Base-by-base conservation (phyloP, 1,284 basidiomycete genomes). In the Sanguinoderma infundibulare region DNA sequence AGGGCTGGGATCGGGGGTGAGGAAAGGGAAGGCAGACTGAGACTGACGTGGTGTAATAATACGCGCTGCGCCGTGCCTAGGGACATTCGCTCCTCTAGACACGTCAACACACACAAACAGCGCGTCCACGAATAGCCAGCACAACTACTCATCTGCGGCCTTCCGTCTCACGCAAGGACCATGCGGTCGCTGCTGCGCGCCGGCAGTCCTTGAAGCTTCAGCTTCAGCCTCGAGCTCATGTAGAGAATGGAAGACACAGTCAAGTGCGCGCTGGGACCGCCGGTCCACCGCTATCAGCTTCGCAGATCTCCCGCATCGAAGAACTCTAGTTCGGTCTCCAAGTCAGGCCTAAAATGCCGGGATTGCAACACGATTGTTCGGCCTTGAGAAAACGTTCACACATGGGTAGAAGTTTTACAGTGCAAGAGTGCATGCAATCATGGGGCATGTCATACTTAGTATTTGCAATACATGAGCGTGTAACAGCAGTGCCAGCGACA, bases 401-500 rank as follows among this genome's bases (percentile, higher is more conserved):
- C 44, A 39, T 36, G 53, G 40, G 47, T 52, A 61, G 47, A 26
- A 32, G 47, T 57, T 55, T 50, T 67, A 67, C 62, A 67, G 50
- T 59, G 62, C 54, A 40, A 40, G 30, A 49, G 55, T 54, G 62
- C 65, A 67, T 67, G 65, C 61, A 61, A 61, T 60, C 65, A 64
- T 64, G 62, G 52, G 62, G 65, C 77, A 79, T 80, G 76, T 81
- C 79, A 81, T 83, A n/a, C n/a, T n/a, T n/a, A 84, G 60, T 63
- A 60, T 62, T 81, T 82, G 79, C 75, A 76, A 75, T 77, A 79
- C 67, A 68, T 68, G 63, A 62, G 59, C 61, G 69, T 75, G 77
- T 74, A 74, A 73, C 76, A 78, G 70, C 72, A 71, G 81, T 78
- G 75, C 72, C 52, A 59, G 63, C 63, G 57, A 71, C 65, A 59